phyloP scores from a whole-genome alignment of 306 rosid genomes.

The Gillenia trifoliata region DNA sequence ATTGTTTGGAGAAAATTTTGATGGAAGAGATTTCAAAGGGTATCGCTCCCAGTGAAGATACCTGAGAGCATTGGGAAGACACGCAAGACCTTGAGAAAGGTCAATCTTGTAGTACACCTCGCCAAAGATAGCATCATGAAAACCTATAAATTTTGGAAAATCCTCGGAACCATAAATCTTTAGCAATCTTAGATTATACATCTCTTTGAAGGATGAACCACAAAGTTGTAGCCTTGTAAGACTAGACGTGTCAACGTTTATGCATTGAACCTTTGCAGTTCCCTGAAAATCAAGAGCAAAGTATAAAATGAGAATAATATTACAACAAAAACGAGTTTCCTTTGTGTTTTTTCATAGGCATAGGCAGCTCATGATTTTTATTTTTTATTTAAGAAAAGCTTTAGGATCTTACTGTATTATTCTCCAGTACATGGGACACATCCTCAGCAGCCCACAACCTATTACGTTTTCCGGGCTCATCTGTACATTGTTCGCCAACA shows the following conservation, averaged over 20 bases:
- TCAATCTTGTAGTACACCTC: not conserved
- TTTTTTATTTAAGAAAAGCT: too few species aligned
- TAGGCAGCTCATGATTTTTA: too few species aligned
- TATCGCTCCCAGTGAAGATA: not conserved
- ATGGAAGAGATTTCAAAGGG: not conserved
- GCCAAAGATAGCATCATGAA: not conserved
- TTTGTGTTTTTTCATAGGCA: too few species aligned
- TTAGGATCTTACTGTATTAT: not conserved
- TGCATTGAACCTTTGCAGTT: not conserved
- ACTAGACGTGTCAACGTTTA: not conserved
- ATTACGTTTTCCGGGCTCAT: not conserved
- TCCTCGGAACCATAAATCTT: not conserved
- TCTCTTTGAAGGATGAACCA: not conserved
- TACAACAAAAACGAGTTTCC: not conserved
- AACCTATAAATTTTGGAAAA: too few species aligned
- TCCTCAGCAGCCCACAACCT: not conserved
- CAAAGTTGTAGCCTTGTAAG: not conserved
- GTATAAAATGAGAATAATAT: not conserved
- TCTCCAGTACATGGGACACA: too few species aligned
- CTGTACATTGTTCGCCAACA: slow-evolving; percentile 8
- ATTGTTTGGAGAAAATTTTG: too few species aligned
- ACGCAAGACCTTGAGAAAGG: not conserved
- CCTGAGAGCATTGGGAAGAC: not conserved
- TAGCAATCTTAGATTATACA: not conserved
- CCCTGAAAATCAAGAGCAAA: slow-evolving; percentile 1